phyloP scores from a whole-genome alignment of 495 filamentous ascomycete species.

The Daldinia loculata region DNA sequence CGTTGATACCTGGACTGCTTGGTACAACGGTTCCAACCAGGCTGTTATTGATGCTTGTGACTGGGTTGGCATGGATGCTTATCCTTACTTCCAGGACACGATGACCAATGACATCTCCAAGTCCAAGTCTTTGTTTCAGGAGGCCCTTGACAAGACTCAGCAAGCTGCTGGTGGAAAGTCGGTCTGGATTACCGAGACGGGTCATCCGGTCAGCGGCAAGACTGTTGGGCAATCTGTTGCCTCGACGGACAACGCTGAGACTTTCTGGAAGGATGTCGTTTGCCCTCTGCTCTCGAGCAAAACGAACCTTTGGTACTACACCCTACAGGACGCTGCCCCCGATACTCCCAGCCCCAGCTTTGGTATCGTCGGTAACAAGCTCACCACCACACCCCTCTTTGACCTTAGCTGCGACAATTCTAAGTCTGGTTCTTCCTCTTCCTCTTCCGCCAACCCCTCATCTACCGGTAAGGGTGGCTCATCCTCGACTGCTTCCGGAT shows the following conservation, averaged over 20 bases:
- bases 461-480: slow-evolving; percentile 19
- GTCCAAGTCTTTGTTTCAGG: slow-evolving; percentile 69
- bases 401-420: slow-evolving; percentile 64
- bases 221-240: slow-evolving; percentile 69
- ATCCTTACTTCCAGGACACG: slow-evolving; percentile 78
- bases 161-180: slow-evolving; percentile 68
- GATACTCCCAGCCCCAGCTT: slow-evolving; percentile 73
- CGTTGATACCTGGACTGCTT: slow-evolving; percentile 92
- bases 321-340: slow-evolving; percentile 70
- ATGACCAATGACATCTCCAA: slow-evolving; percentile 70
- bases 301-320: slow-evolving; percentile 80
- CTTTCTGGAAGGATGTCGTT: slow-evolving; percentile 80
- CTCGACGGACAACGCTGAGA: slow-evolving; percentile 72
- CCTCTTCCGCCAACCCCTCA: slow-evolving; percentile 22
- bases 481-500: slow-evolving; percentile 29
- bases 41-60: slow-evolving; percentile 75
- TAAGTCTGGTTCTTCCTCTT: slow-evolving; percentile 27
- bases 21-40: slow-evolving; percentile 76
- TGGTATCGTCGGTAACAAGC: slow-evolving; percentile 59
- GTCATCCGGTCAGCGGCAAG: slow-evolving; percentile 78
- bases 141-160: slow-evolving; percentile 66
- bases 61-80: slow-evolving; percentile 81
- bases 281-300: slow-evolving; percentile 71
- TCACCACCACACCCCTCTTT: slow-evolving; percentile 66
- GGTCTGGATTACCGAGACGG: slow-evolving; percentile 92